These are phyloP conservation scores for Fraxinus excelsior DNA, from an alignment of 257 asterid species.

Conservation along the genomic window DNA sequence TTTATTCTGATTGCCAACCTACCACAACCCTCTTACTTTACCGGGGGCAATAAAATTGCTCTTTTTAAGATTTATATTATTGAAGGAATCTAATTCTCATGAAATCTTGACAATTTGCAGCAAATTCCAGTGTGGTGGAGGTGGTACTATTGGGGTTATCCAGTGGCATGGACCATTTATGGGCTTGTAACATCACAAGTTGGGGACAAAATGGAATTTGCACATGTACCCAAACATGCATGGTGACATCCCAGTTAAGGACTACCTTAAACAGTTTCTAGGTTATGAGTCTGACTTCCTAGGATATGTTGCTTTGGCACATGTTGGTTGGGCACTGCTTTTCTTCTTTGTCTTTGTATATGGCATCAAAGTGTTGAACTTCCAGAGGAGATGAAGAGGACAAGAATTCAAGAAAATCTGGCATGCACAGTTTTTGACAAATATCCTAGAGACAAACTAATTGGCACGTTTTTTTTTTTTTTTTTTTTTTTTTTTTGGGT, in stretches of 20 bases:
- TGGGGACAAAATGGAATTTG: conserved; percentile 43
- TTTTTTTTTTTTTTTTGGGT: background rate
- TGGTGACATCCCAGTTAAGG: conserved; percentile 51
- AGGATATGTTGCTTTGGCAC: conserved; percentile 53
- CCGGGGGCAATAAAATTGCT: background rate
- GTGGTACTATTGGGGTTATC: conserved; percentile 77
- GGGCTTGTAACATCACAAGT: conserved; percentile 55
- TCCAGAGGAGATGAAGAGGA: conserved; percentile 56
- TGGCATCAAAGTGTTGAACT: conserved; percentile 63
- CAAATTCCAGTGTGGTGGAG: conserved; percentile 75
- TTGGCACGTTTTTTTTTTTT: background rate
- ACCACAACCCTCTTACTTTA: background rate
- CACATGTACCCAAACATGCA: conserved; percentile 51
- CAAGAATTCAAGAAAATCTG: background rate
- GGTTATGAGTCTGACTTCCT: conserved; percentile 66
- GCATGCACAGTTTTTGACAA: background rate
- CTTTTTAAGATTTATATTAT: too few relatives aligned
- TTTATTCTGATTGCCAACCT: background rate
- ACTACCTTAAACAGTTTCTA: conserved; percentile 46
- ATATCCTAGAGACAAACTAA: background rate
- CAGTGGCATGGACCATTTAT: conserved; percentile 56
- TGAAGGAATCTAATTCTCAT: background rate
- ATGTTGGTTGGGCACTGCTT: conserved; percentile 65
- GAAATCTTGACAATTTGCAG: conserved; percentile 31
- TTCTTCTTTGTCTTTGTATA: conserved; percentile 60